Evolutionary conservation across 192 early-diverging fungal species (phyloP).

Genomic region (Coemansia umbellata): DNA sequence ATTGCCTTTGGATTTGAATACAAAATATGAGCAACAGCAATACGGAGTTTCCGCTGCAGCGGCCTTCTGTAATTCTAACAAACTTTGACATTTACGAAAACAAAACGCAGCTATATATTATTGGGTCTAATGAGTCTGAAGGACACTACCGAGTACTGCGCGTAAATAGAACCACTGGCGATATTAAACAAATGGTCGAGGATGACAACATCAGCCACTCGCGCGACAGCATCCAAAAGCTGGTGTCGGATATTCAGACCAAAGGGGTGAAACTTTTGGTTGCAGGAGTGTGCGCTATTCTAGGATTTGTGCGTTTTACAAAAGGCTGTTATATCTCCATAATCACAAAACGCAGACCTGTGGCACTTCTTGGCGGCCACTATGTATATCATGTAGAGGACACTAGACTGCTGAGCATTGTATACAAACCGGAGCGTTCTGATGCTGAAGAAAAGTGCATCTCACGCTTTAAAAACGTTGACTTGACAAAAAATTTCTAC

Average conservation of each 20-base stretch:
- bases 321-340: conserved; percentile 91
- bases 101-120: conserved; percentile 74
- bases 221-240: conserved; percentile 63
- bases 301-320: conserved; percentile 85
- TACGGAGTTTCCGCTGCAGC: conserved; percentile 16
- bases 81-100: conserved; percentile 87
- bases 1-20: too few species aligned
- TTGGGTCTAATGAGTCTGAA: conserved; percentile 78
- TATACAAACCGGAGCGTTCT: conserved; percentile 66
- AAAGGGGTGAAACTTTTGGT: conserved; percentile 47
- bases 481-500: conserved; percentile 94
- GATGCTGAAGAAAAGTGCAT: conserved; percentile 75
- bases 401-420: conserved; percentile 71
- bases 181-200: conserved; percentile 65
- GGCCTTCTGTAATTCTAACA: conserved; percentile 55
- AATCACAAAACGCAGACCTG: conserved; percentile 76
- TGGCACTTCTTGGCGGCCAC: conserved; percentile 91
- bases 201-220: conserved; percentile 78
- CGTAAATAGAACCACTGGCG: conserved; percentile 73
- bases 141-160: conserved; percentile 78
- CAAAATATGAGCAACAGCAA: conserved; percentile 7
- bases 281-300: conserved; percentile 21
- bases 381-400: conserved; percentile 96
- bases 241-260: conserved; percentile 78
- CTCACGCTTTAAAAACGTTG: conserved; percentile 85